Conservation (phyloP, 495 filamentous ascomycete genomes). For the Penicillium manginii region DNA sequence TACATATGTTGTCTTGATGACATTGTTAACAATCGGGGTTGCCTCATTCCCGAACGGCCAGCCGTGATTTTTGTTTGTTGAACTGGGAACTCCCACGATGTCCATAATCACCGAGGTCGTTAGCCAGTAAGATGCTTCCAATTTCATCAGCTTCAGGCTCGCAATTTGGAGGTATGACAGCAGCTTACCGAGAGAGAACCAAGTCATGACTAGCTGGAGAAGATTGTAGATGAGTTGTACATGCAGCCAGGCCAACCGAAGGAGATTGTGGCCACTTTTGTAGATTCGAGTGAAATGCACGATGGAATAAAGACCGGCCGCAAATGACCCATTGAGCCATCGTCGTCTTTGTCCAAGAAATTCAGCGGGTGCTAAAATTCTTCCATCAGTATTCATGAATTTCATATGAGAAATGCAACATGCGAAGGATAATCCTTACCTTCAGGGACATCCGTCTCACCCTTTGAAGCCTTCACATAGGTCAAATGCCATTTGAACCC, state of each 20-base stretch:
- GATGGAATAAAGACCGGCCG: conserved; percentile 83
- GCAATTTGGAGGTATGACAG: neutral
- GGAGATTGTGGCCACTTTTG: conserved; percentile 84
- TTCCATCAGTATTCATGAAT: neutral
- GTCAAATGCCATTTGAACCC: conserved; percentile 1
- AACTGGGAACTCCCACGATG: conserved; percentile 70
- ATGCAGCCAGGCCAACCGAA: conserved; percentile 93
- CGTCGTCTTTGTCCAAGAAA: conserved; percentile 89
- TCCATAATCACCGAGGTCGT: conserved; percentile 94
- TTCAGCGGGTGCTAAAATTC: conserved; percentile 51
- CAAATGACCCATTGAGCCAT: conserved; percentile 93
- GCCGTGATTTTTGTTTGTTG: conserved; percentile 40
- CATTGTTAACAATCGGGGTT: conserved; percentile 80
- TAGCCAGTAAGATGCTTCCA: conserved; percentile 73
- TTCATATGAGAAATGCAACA: neutral
- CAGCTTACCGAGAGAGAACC: conserved; percentile 79
- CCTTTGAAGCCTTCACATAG: neutral
- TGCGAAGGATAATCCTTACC: conserved; percentile 1
- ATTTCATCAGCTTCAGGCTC: conserved; percentile 1
- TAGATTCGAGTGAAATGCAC: conserved; percentile 96
- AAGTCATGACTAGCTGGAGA: conserved; percentile 77
- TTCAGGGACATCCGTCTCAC: conserved; percentile 1
- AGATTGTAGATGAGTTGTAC: conserved; percentile 87
- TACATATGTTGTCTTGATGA: conserved; percentile 83
- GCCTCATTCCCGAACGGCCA: conserved; percentile 73